Percentiles rank a stretch among this genome's conserved stretches.
Conservation (phyloP, 2,329 filamentous ascomycete species). For the Aureobasidium sp. region DNA sequence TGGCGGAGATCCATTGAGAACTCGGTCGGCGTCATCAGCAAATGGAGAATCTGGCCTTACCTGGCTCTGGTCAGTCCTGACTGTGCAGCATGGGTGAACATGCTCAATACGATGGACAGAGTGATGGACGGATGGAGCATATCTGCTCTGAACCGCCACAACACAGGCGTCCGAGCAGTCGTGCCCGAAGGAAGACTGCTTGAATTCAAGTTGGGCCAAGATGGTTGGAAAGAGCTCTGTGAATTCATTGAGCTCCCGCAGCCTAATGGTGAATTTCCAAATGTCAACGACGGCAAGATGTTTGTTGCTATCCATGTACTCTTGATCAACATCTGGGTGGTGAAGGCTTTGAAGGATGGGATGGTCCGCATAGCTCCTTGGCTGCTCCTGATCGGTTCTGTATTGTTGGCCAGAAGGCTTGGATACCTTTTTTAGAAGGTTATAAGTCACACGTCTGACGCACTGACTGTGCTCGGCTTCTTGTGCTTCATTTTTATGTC, state of each 20-base stretch:
- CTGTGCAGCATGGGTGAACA: neutral
- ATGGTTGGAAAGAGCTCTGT: conserved; percentile 49
- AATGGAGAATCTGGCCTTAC: neutral
- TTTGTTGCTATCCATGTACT: neutral
- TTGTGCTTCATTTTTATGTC: neutral
- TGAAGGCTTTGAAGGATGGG: neutral
- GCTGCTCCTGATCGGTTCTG: neutral
- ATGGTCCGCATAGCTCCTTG: neutral
- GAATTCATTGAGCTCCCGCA: conserved; percentile 47
- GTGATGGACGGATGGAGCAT: neutral
- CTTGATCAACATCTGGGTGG: neutral
- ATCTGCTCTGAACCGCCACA: neutral
- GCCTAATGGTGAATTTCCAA: conserved; percentile 33
- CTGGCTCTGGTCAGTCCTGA: neutral
- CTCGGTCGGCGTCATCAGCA: neutral
- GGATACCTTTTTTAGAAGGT: neutral
- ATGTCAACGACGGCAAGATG: neutral
- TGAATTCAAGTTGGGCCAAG: conserved; percentile 44
- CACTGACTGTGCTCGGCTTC: neutral
- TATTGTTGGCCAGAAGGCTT: neutral
- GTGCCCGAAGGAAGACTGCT: conserved; percentile 44
- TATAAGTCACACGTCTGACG: neutral
- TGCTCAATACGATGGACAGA: neutral
- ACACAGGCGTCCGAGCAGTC: conserved; percentile 17
- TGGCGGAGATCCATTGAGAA: conserved; percentile 17